A percentile compares a stretch with the other conserved stretches of the same genome.
Conservation (phyloP, 2,329 filamentous ascomycete genomes). For the Aspergillus clavatus region DNA sequence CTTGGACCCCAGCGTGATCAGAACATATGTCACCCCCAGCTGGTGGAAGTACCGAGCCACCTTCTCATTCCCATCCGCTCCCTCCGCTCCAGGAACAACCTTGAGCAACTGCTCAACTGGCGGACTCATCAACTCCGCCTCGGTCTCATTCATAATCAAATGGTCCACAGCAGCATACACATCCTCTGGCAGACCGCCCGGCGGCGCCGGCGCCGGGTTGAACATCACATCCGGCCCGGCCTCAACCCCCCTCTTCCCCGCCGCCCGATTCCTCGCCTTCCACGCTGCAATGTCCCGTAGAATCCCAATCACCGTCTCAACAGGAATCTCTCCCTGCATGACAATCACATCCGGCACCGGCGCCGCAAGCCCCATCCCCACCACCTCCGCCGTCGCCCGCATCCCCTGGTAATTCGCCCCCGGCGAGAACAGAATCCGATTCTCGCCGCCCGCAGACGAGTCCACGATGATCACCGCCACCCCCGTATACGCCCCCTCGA, state of each 20-base stretch:
- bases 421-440: slow-evolving; percentile 68
- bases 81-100: slow-evolving; percentile 28
- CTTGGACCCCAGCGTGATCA: slow-evolving; percentile 77
- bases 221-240: slow-evolving; percentile 61
- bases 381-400: slow-evolving; percentile 36
- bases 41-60: slow-evolving; percentile 59
- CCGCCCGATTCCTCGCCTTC: slow-evolving; percentile 43
- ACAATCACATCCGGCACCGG: slow-evolving; percentile 60
- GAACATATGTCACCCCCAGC: slow-evolving; percentile 67
- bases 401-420: slow-evolving; percentile 60
- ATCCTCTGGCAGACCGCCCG: slow-evolving; percentile 60
- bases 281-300: slow-evolving; percentile 38
- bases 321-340: slow-evolving; percentile 73
- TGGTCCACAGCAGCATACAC: slow-evolving; percentile 67
- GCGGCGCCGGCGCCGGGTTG: slow-evolving; percentile 84
- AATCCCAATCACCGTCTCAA: slow-evolving; percentile 60
- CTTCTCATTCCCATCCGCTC: slow-evolving; percentile 48
- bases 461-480: slow-evolving; percentile 74
- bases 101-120: slow-evolving; percentile 32
- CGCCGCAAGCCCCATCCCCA: slow-evolving; percentile 30
- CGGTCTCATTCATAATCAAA: slow-evolving; percentile 85
- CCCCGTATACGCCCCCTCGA: slow-evolving; percentile 55
- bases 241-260: slow-evolving; percentile 31
- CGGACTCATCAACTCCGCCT: slow-evolving; percentile 69
- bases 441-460: slow-evolving; percentile 62